Evolutionary conservation across 306 rosid species (phyloP).

Genomic region (Pyrus communis): DNA sequence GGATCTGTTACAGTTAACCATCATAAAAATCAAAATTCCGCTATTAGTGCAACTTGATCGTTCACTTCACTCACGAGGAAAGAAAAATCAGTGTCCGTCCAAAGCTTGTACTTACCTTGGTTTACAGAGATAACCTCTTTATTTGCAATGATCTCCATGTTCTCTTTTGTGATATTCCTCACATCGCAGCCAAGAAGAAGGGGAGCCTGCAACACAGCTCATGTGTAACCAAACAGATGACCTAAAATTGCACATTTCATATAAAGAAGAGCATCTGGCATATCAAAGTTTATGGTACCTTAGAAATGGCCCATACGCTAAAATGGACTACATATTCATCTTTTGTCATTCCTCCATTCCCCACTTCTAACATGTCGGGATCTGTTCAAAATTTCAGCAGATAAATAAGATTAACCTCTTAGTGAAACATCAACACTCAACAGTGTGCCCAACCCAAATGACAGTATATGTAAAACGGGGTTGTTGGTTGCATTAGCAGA

Average conservation of each 20-base stretch:
- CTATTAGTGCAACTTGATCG: not conserved
- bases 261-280: not conserved
- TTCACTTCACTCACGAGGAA: not conserved
- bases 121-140: slow-evolving; percentile 76
- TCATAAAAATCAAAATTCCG: not conserved
- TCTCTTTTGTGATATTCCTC: slow-evolving; percentile 67
- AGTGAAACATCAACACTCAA: not conserved
- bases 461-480: not conserved
- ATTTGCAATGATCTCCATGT: slow-evolving; percentile 52
- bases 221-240: slow-evolving; percentile 3
- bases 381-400: slow-evolving; percentile 36
- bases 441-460: not conserved
- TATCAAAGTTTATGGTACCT: slow-evolving; percentile 35
- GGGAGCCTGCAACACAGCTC: slow-evolving; percentile 64
- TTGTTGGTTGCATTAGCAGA: not conserved
- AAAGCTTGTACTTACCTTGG: slow-evolving; percentile 39
- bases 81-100: not conserved
- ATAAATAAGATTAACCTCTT: not conserved
- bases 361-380: slow-evolving; percentile 98
- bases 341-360: slow-evolving; percentile 92
- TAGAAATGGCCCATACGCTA: slow-evolving; percentile 93
- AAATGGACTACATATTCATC: slow-evolving; percentile 85
- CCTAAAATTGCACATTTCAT: not conserved
- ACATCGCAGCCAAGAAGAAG: slow-evolving; percentile 96
- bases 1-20: slow-evolving; percentile 38